Evolutionary conservation across 257 asterid species (phyloP).

Genomic region (Euphrasia confusa): DNA sequence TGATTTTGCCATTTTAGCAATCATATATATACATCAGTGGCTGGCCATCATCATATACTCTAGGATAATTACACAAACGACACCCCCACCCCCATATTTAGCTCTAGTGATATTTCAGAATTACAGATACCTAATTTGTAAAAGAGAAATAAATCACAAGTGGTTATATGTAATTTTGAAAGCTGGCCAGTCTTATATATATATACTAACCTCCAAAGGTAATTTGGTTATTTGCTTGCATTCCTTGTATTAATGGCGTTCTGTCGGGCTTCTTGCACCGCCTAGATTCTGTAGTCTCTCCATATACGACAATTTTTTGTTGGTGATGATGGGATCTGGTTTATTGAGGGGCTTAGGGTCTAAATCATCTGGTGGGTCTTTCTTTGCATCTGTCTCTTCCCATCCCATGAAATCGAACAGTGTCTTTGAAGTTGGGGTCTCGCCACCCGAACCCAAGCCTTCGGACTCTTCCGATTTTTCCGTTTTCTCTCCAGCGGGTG

Average conservation of each 20-base stretch:
- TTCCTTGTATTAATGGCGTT: conserved; percentile 33
- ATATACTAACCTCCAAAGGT: background rate
- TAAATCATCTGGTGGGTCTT: conserved; percentile 28
- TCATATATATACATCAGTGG: background rate
- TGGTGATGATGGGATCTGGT: conserved; percentile 36
- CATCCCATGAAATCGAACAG: conserved; percentile 41
- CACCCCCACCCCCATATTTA: background rate
- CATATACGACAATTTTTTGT: conserved; percentile 63
- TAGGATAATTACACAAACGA: background rate
- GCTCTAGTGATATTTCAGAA: background rate
- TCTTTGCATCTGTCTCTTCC: conserved; percentile 35
- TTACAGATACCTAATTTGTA: background rate
- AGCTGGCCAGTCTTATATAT: background rate
- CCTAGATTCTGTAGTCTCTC: conserved; percentile 66
- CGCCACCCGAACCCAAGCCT: conserved; percentile 3
- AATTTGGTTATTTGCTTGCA: background rate
- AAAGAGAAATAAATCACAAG: background rate
- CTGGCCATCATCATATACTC: background rate
- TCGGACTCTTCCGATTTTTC: conserved; percentile 26
- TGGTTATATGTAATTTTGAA: background rate
- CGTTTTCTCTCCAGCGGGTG: background rate
- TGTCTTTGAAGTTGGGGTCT: conserved; percentile 42
- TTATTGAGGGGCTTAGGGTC: conserved; percentile 27
- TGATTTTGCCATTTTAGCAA: background rate
- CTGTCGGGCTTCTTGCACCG: conserved; percentile 76